Evolutionary conservation across 371 early-diverging fungal genomes (phyloP).

Genomic region (Mucor circinelloides): DNA sequence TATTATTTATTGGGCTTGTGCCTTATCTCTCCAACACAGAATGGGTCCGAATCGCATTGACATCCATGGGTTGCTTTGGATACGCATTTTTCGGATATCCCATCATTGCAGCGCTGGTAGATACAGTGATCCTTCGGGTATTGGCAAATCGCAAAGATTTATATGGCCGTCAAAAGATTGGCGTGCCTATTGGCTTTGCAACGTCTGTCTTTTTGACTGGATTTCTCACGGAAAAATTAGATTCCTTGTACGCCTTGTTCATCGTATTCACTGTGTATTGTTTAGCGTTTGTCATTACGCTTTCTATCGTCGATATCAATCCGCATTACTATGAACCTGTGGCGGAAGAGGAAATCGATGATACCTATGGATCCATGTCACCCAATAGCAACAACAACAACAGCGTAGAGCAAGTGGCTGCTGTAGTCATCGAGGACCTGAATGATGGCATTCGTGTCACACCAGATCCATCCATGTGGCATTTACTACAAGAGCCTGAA

Average conservation of each 20-base stretch:
- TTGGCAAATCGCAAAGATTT: slow-evolving; percentile 32
- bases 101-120: slow-evolving; percentile 32
- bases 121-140: slow-evolving; percentile 29
- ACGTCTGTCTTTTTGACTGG: slow-evolving; percentile 38
- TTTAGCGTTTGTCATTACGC: slow-evolving; percentile 25
- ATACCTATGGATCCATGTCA: slow-evolving; percentile 8
- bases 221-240: slow-evolving; percentile 24
- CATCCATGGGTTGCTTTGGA: slow-evolving; percentile 33
- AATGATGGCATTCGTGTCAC: slow-evolving; percentile 1
- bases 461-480: slow-evolving; percentile 23
- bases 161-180: slow-evolving; percentile 39
- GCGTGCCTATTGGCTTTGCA: slow-evolving; percentile 40
- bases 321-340: slow-evolving; percentile 7
- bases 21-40: slow-evolving; percentile 24
- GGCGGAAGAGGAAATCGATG: neutral
- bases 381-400: neutral
- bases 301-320: slow-evolving; percentile 4
- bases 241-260: slow-evolving; percentile 33
- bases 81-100: slow-evolving; percentile 46
- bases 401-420: neutral
- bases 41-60: slow-evolving; percentile 20
- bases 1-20: slow-evolving; percentile 30
- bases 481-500: slow-evolving; percentile 21
- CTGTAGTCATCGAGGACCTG: neutral
- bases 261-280: slow-evolving; percentile 23